phyloP scores from a whole-genome alignment of 2,329 filamentous ascomycete genomes.

The Xylaria digitata region DNA sequence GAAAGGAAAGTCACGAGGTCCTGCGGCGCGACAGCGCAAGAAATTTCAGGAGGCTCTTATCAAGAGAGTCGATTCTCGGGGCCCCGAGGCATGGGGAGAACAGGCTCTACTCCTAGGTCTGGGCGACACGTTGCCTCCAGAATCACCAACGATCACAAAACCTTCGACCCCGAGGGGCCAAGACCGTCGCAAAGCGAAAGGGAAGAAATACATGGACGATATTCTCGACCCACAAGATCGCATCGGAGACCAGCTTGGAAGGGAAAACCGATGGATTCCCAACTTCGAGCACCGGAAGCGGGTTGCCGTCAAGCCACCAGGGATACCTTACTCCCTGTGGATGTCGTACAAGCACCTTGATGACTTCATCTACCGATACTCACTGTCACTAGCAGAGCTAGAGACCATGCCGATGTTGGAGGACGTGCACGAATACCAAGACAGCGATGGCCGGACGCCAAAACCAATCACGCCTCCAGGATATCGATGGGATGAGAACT shows the following conservation, averaged over 20 bases:
- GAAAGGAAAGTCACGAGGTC: constrained; percentile 8
- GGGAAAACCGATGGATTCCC: constrained; percentile 31
- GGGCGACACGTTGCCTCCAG: background rate
- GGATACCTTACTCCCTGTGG: constrained; percentile 22
- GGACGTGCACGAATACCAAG: constrained; percentile 31
- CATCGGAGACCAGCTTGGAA: background rate
- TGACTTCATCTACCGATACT: constrained; percentile 29
- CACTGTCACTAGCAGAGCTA: constrained; percentile 25
- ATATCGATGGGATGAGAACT: constrained; percentile 26
- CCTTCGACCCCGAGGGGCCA: background rate
- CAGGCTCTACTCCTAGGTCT: constrained; percentile 20
- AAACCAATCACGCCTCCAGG: constrained; percentile 25
- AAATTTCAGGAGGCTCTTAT: constrained; percentile 24
- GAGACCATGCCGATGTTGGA: constrained; percentile 22
- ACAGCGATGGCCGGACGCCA: constrained; percentile 17
- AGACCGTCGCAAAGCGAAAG: background rate
- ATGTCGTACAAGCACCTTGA: constrained; percentile 28
- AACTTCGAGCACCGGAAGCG: constrained; percentile 24
- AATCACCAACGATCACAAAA: background rate
- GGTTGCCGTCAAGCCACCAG: background rate
- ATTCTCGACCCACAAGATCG: background rate
- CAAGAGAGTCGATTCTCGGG: constrained; percentile 21
- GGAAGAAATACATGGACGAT: constrained; percentile 32
- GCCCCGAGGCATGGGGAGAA: constrained; percentile 20
- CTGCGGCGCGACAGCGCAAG: constrained; percentile 8